Base-by-base conservation (phyloP, 371 early-diverging fungal genomes). In the Syncephalastrum monosporum region DNA sequence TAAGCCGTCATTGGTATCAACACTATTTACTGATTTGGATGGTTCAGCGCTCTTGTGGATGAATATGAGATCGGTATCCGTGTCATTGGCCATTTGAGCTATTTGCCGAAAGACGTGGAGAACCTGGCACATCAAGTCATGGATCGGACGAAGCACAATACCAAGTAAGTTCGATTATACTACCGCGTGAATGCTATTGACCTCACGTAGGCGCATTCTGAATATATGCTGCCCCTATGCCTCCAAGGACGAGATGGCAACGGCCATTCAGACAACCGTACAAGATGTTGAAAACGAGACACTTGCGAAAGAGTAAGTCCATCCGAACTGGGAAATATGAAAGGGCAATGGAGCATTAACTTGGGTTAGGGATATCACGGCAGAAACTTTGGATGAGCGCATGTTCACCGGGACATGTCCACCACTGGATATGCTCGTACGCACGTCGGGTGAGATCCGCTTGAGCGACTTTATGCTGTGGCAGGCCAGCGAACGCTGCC, bases 221-320 rank as follows among this genome's bases (percentile, higher is more conserved):
- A 99, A 98, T 65, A 83, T 99, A 24, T 98, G 98, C 63, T 91
- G 93, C 60, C 91, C 99, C 4, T 99, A 99, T 66, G 93, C 95
- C 3, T 88, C 98, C n/a, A 85, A 94, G 14, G 91, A 98, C 62
- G 99, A 99, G 72, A 90, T 97, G 55, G 64, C 86, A 2, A 82
- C 78, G 19, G 81, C 89, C 2, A 77, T 91, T 17, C 68, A 76
- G 23, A 59, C 70, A 1, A 64, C 82, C 5, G 72, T 80, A 14
- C 67, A 81, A 41, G 72, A 76, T 12, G 82, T 89, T 3, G 75
- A 85, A 52, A 64, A 79, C 41, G 86, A 79, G 0, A 58, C 71
- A 33, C 59, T 93, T 8, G 57, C 60, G 14, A 64, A 62, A 47
- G 76, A 80, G 84, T 86, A 75, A 61, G 67, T 63, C 0, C 17